These are phyloP conservation scores for Candida tibetensis DNA, from an alignment of 805 yeast species.

Conservation along the genomic window DNA sequence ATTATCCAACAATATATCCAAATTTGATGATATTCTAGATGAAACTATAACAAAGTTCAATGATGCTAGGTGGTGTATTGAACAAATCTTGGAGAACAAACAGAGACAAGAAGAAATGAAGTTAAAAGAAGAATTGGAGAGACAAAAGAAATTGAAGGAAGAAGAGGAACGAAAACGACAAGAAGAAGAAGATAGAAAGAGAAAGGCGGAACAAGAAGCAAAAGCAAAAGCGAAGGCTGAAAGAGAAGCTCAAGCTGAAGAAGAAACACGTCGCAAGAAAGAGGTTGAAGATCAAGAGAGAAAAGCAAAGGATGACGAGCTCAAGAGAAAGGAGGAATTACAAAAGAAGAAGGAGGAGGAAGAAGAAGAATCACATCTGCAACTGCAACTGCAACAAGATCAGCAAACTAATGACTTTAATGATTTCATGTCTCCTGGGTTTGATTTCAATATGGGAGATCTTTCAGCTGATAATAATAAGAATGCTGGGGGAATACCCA, in stretches of 20 bases:
- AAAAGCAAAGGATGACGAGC: slow-evolving; percentile 14
- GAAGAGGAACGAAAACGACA: slow-evolving; percentile 21
- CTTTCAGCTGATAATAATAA: slow-evolving; percentile 8
- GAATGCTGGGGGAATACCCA: slow-evolving; percentile 21
- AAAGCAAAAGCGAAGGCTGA: slow-evolving; percentile 9
- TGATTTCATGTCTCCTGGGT: slow-evolving; percentile 23
- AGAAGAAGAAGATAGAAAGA: slow-evolving; percentile 7
- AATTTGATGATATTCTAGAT: slow-evolving; percentile 42
- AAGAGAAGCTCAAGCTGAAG: slow-evolving; percentile 8
- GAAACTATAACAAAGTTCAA: slow-evolving; percentile 40
- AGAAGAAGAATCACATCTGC: slow-evolving; percentile 9
- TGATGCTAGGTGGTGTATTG: slow-evolving; percentile 45
- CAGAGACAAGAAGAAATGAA: slow-evolving; percentile 41
- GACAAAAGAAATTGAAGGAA: slow-evolving; percentile 24
- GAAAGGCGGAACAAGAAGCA: slow-evolving; percentile 2
- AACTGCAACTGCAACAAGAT: slow-evolving; percentile 6
- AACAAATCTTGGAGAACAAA: slow-evolving; percentile 39
- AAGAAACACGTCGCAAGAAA: slow-evolving; percentile 13
- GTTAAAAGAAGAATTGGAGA: slow-evolving; percentile 33
- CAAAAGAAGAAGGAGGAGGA: slow-evolving; percentile 13
- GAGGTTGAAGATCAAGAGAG: slow-evolving; percentile 17
- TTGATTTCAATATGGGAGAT: slow-evolving; percentile 28
- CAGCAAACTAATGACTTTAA: slow-evolving; percentile 11
- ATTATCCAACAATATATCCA: slow-evolving; percentile 30
- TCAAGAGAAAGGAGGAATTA: slow-evolving; percentile 11